Conservation (phyloP, 2,329 filamentous ascomycete species). For the Salinomyces thailandicus region DNA sequence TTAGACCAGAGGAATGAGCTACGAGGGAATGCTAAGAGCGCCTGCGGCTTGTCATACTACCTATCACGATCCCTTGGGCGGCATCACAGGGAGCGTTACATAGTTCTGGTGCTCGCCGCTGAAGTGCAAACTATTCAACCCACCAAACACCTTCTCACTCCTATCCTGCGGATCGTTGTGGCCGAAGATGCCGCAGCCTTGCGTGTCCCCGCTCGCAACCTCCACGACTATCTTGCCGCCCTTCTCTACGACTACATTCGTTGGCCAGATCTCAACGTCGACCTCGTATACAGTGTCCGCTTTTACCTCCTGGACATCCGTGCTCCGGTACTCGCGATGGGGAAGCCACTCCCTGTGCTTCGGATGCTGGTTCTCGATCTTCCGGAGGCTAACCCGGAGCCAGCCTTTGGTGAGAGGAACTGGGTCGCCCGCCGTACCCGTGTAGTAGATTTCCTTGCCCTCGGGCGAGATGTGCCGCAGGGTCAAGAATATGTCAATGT, state of each 20-base stretch:
- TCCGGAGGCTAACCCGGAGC: slow-evolving; percentile 49
- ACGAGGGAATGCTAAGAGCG: too few relatives aligned
- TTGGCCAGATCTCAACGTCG: slow-evolving; percentile 56
- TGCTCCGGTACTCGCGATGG: slow-evolving; percentile 48
- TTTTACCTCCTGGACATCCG: slow-evolving; percentile 46
- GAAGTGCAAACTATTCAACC: slow-evolving; percentile 46
- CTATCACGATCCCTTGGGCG: too few relatives aligned
- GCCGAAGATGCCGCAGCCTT: slow-evolving; percentile 48
- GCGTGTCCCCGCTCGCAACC: slow-evolving; percentile 47
- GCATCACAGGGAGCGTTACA: slow-evolving; percentile 44
- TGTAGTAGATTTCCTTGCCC: slow-evolving; percentile 52
- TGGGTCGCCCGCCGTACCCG: slow-evolving; percentile 54
- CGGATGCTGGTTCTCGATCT: slow-evolving; percentile 41
- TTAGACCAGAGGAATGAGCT: too few relatives aligned
- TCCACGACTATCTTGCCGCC: slow-evolving; percentile 48
- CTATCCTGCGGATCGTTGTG: slow-evolving; percentile 43
- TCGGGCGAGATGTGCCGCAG: slow-evolving; percentile 46
- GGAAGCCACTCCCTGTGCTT: slow-evolving; percentile 47
- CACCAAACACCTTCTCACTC: slow-evolving; percentile 34
- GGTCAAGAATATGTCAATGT: slow-evolving; percentile 55
- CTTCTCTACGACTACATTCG: slow-evolving; percentile 46
- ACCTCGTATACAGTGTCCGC: slow-evolving; percentile 47
- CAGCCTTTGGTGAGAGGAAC: slow-evolving; percentile 55
- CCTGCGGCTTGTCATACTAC: too few relatives aligned
- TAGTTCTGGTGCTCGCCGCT: slow-evolving; percentile 41